Evolutionary conservation across 2,329 filamentous ascomycete species (phyloP), one percentile per base, ranked within the genome.

Genomic region (Colletotrichum liaoningense): DNA sequence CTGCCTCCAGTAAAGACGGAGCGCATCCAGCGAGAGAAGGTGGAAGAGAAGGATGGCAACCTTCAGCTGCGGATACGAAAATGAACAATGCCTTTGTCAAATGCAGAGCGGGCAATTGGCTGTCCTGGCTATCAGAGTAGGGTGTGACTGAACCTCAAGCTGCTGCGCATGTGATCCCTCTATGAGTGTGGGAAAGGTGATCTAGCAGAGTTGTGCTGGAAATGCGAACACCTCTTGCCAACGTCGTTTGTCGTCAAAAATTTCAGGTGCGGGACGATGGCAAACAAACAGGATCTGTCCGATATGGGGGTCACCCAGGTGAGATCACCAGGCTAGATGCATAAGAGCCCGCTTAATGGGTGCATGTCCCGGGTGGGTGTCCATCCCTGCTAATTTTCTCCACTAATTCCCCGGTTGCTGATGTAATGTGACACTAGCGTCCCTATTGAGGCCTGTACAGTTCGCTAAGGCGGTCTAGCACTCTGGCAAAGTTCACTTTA

Each of bases 301-400:
- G 54, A 49, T 69, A 69, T 63, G 58, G 66, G 67, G 58, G 66
- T 55, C 68, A 72, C 63, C 58, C 35, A 63, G 38, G 57, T 68
- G 33, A 71, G 46, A 72, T 72, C 67, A 73, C 67, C 71, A 72
- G 72, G 68, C 56, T 74, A 72, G 68, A 67, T 74, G 72, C 72
- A 74, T 74, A 74, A 72, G 56, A 74, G 63, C 68, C 67, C 68
- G 68, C 63, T 72, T 72, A 74, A 66, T 70, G 67, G 33, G 55
- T 70, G 67, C 46, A 70, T 57, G 54, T 70, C 55, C 69, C 69
- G 59, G 42, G 69, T 63, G 69, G 65, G 54, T 69, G 69, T n/a
- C 66, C 42, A 63, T 59, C 69, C 69, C 66, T 69, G 69, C 54
- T 19, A 14, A 14, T 7, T 22, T 22, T 60, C 26, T 11, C 63